Conservation (phyloP, 2,329 filamentous ascomycete genomes). For the Ascochyta lentis region DNA sequence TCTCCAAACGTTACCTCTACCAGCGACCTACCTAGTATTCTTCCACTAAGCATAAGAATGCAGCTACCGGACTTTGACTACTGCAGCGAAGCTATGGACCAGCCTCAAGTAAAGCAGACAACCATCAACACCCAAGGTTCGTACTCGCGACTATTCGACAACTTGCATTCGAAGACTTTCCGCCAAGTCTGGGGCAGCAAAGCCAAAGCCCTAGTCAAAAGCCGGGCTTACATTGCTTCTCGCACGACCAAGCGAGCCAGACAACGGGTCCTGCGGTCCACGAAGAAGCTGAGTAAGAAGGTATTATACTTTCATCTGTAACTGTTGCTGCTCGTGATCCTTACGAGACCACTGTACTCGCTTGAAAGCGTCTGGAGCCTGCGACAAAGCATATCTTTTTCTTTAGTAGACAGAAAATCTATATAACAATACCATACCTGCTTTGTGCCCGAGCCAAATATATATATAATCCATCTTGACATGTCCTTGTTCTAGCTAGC, state of each 20-base stretch:
- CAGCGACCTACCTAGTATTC: background rate
- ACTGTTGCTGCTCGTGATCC: background rate
- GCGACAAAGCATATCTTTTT: background rate
- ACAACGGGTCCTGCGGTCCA: background rate
- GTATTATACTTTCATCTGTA: background rate
- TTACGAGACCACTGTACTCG: background rate
- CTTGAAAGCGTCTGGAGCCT: background rate
- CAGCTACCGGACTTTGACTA: background rate
- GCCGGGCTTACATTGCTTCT: too few species aligned
- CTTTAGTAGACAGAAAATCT: too few species aligned
- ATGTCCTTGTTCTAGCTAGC: background rate
- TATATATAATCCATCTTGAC: background rate
- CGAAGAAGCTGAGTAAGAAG: background rate
- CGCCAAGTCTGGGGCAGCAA: background rate
- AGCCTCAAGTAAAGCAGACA: background rate
- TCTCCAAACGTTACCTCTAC: background rate
- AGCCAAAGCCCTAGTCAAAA: background rate
- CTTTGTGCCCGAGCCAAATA: background rate
- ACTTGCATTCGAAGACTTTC: background rate
- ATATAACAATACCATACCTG: background rate
- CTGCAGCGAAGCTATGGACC: background rate
- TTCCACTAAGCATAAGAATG: background rate
- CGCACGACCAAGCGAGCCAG: background rate
- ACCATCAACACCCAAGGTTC: too few species aligned
- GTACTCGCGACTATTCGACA: background rate